Percentiles rank a stretch among this genome's conserved stretches.
Conservation (phyloP, 2,329 filamentous ascomycete species). For the Pseudogymnoascus verrucosus region DNA sequence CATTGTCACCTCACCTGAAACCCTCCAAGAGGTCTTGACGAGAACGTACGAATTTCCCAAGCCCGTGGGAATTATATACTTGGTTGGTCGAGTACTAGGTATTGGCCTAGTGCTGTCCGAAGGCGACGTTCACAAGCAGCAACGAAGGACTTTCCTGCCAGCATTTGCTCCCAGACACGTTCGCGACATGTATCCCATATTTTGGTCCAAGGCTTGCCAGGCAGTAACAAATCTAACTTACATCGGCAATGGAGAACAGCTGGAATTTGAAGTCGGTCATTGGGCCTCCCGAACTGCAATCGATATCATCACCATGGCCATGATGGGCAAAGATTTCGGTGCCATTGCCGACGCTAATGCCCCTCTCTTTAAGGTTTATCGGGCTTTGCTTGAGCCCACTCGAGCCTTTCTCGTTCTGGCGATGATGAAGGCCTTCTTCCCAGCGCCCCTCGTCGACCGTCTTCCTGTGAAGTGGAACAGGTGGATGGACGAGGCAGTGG, state of each 20-base stretch:
- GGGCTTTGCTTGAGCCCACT: constrained; percentile 45
- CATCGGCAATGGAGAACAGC: constrained; percentile 28
- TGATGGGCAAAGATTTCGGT: constrained; percentile 62
- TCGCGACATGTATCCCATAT: constrained; percentile 74
- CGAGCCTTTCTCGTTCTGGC: constrained; percentile 46
- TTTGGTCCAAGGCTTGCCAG: constrained; percentile 71
- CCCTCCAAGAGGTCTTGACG: constrained; percentile 59
- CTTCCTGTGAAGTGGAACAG: constrained; percentile 66
- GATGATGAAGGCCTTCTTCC: constrained; percentile 54
- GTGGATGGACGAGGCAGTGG: constrained; percentile 47
- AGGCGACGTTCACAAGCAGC: constrained; percentile 78
- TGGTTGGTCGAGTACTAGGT: constrained; percentile 58
- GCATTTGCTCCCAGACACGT: constrained; percentile 81
- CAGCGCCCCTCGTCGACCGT: constrained; percentile 48
- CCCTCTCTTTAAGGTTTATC: constrained; percentile 50
- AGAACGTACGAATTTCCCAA: constrained; percentile 65
- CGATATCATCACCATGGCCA: constrained; percentile 67
- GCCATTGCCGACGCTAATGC: constrained; percentile 54
- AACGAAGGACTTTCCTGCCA: constrained; percentile 70
- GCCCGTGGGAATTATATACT: constrained; percentile 43
- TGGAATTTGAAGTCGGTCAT: constrained; percentile 44
- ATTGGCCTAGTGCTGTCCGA: constrained; percentile 71
- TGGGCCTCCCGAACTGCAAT: constrained; percentile 64
- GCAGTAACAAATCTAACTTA: constrained; percentile 45
- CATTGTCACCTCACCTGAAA: constrained; percentile 52